Base-by-base conservation (phyloP, 2,329 filamentous ascomycete species). In the Aureobasidium namibiae region DNA sequence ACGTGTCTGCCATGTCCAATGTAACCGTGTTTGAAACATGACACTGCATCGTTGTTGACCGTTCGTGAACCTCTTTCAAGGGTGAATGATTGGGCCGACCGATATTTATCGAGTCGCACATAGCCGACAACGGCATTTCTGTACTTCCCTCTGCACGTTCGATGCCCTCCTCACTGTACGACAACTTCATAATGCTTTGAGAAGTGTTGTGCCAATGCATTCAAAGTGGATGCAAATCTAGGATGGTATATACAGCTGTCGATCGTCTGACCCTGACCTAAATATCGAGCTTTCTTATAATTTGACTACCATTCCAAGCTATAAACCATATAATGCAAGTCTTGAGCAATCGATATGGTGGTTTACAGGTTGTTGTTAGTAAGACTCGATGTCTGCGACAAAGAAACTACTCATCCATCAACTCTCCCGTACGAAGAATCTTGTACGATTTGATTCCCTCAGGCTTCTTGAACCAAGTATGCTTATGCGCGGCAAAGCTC, bases 401-500 rank as follows among this genome's bases (percentile, higher is more conserved):
- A 21, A 16, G n/a, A n/a, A 10, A 46, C 42, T 57, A 38, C 4
- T 57, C 53, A n/a, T 46, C 53, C 33, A 57, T 23, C 41, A 57
- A 26, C 31, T 57, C 53, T 14, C 53, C 53, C 2, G 26, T 24
- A 14, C 53, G 56, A 7, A 14, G 9, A 60, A 73, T 71, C 67
- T 74, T 73, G 61, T 70, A 78, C 31, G 71, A 70, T 26, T 67
- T 64, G 21, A 76, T 60, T 2, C 68, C 73, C 0, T 70, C 67
- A 65, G 74, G 71, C 54, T 65, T 68, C 8, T 70, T 72, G 63
- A 76, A 70, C 77, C 77, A 80, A 2, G 65, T 63, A 62, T 79
- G 75, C 50, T 73, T 69, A 61, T 77, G 72, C 21, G 65, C 57
- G 3, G 70, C 73, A 66, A 80, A 80, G 16, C 65, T 70, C 65